phyloP scores from a whole-genome alignment of 192 early-diverging fungal genomes.

The Paraglomus brasilianum region DNA sequence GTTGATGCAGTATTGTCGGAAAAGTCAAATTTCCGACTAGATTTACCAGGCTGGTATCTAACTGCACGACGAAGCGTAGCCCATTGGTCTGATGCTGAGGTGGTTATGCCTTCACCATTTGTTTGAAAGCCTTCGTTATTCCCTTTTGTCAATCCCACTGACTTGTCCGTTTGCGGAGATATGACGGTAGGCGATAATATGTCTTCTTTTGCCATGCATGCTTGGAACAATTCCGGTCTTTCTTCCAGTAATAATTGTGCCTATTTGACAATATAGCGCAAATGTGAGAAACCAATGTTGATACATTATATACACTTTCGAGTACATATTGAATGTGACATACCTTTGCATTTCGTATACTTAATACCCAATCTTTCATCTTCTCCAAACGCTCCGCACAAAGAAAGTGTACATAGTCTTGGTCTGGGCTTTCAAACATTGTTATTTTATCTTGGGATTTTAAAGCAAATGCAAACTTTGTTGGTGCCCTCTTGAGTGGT shows the following conservation, averaged over 20 bases:
- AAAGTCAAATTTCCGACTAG: no score
- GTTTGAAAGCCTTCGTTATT: no score
- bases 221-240: constrained; percentile 12
- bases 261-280: neutral
- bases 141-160: no score
- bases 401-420: constrained; percentile 78
- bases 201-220: neutral
- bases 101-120: no score
- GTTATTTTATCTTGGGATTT: constrained; percentile 75
- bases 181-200: neutral
- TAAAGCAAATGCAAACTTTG: constrained; percentile 79
- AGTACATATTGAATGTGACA: neutral
- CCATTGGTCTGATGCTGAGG: no score
- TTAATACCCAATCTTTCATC: constrained; percentile 71
- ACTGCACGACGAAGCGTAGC: no score
- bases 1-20: no score
- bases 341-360: constrained; percentile 71
- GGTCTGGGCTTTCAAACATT: constrained; percentile 80
- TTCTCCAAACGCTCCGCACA: constrained; percentile 64
- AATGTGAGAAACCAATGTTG: neutral
- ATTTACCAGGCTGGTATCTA: no score
- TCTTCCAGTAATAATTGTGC: constrained; percentile 6
- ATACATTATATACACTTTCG: no score
- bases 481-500: constrained; percentile 67
- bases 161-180: no score